Evolutionary conservation across 2,329 filamentous ascomycete genomes (phyloP), one percentile per base, ranked within the genome.

Genomic region (Lecanoromycetidae sp.): DNA sequence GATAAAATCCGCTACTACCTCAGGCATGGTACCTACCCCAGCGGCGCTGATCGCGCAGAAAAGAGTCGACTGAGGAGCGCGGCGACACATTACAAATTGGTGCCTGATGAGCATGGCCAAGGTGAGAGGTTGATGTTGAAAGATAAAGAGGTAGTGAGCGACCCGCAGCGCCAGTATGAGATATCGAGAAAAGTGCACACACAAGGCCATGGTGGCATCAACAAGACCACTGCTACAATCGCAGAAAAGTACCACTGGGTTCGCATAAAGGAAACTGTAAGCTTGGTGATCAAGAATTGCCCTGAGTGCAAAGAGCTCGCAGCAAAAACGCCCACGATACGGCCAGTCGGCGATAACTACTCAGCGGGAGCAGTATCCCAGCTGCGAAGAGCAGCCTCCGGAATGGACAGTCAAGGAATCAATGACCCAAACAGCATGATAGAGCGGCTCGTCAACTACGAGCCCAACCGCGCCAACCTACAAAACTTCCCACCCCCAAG

Each of bases 1-100:
- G 90, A 95, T 72, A 95, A 95, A 73, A 96, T 96, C 63, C 84
- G 88, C 60, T 96, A 85, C 71, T 96, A 96, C 67, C 79, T 96
- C 61, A 93, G 94, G 67, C 87, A 88, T 64, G 83, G 82, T 60
- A 87, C 88, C 64, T 96, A 98, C 64, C 91, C 91, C 50, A 81
- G 82, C 58, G 90, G 88, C 53, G 88, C 90, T 61, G 87, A 95
- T 71, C 79, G 90, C 50, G 88, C 88, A 48, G 91, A 96, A 66
- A 96, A 96, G 76, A 90, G 83, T 67, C 84, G 90, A 57, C 78
- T 98, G 48, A 79, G 91, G 57, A 94, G 85, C 65, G 88, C 90
- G 39, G 88, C 88, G 33, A 94, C 87, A 17, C 90, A 96, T 66
- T 96, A 96, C 71, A 91, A 91, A 65, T 79, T 95, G 27, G 64